Evolutionary conservation across 805 yeast species (phyloP), one percentile per base, ranked within the genome.

Genomic region (Kluyveromyces wickerhamii): DNA sequence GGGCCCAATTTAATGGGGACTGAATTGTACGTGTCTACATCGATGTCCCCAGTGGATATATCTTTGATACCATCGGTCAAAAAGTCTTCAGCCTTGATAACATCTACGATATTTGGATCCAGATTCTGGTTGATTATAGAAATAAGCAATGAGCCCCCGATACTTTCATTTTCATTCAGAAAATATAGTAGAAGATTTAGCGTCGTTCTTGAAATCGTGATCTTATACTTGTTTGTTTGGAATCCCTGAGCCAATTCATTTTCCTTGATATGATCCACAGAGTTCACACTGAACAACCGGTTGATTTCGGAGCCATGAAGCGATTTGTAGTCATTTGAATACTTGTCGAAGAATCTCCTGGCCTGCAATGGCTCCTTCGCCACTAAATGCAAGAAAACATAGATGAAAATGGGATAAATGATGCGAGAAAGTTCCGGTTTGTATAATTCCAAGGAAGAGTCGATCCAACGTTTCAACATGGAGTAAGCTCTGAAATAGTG

Each of bases 391-490:
- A 92, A 65, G 54, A 75, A 92, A 48, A 86, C 74, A 57, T 89
- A 95, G 34, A 89, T 80, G 59, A 88, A 92, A n/a, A 92, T 68
- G 5, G 99, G 99, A 56, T 83, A 92, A 46, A 89, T 62, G 27
- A 89, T 71, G 44, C 92, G 74, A 37, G 79, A 72, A 40, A 92
- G 67, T 58, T 92, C 96, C 12, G 94, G 87, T 59, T 75, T 81
- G 60, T 92, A 92, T 60, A 92, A 70, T 57, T 89, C 98, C 47
- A 92, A 67, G 0, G 96, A 86, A 12, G 85, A 71, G 47, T 86
- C 95, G 26, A 85, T 83, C 97, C 97, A 92, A 32, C 78, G 77
- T 42, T 83, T 72, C 42, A 87, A 71, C 56, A 85, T 70, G 12
- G 78, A 66, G 60, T 87, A 92, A 1, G 94, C 95, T 29, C 85